phyloP scores from a whole-genome alignment of 2,329 filamentous ascomycete species.

The Hypoxylon sp. region DNA sequence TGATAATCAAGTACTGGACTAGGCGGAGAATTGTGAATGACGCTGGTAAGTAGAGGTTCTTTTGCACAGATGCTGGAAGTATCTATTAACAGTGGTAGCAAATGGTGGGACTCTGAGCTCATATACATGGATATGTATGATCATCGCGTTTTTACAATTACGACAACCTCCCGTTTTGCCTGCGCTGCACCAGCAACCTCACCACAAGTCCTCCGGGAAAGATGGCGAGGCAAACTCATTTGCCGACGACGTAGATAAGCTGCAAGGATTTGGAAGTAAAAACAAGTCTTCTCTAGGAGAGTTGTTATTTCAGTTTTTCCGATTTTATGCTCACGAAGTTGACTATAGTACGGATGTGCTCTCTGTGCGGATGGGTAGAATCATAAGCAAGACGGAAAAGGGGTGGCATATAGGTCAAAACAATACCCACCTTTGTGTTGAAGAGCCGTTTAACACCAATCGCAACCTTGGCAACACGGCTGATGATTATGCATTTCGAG shows the following conservation, averaged over 20 bases:
- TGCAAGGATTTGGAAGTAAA: slow-evolving; percentile 79
- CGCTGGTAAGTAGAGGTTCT: slow-evolving; percentile 76
- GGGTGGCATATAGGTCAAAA: slow-evolving; percentile 80
- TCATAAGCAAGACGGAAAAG: slow-evolving; percentile 86
- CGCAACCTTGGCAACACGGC: slow-evolving; percentile 96
- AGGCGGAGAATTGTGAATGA: slow-evolving; percentile 93
- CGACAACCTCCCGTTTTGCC: slow-evolving; percentile 87
- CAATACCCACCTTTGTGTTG: slow-evolving; percentile 91
- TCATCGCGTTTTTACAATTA: slow-evolving; percentile 94
- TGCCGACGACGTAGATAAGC: slow-evolving; percentile 83
- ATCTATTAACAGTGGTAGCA: slow-evolving; percentile 63
- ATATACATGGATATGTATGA: slow-evolving; percentile 99
- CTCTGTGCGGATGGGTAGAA: slow-evolving; percentile 84
- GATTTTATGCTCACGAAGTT: slow-evolving; percentile 93
- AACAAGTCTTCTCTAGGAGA: slow-evolving; percentile 88
- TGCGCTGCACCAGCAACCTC: slow-evolving; percentile 80
- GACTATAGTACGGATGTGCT: slow-evolving; percentile 88
- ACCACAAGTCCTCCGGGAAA: slow-evolving; percentile 70
- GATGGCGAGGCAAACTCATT: slow-evolving; percentile 81
- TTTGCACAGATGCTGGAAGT: not conserved
- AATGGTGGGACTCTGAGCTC: slow-evolving; percentile 96
- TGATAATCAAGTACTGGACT: slow-evolving; percentile 99
- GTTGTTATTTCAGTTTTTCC: slow-evolving; percentile 95
- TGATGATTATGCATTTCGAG: slow-evolving; percentile 93
- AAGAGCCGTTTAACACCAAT: slow-evolving; percentile 92